Evolutionary conservation across 2,329 filamentous ascomycete genomes (phyloP).

Genomic region (Fusarium dlaminii): DNA sequence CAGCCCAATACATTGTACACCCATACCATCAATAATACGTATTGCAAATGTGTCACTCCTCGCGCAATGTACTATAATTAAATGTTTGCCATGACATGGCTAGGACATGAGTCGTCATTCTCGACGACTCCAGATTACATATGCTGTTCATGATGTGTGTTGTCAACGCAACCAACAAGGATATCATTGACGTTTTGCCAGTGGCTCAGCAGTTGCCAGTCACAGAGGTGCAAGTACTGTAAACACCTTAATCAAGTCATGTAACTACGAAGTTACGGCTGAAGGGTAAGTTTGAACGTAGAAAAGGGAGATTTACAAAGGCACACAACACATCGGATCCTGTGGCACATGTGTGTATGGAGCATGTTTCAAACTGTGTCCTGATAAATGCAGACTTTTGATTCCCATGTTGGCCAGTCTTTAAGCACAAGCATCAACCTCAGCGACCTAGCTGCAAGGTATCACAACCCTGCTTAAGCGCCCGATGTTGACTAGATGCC

Average conservation of each 20-base stretch:
- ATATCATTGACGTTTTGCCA: slow-evolving; percentile 31
- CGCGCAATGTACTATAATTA: neutral
- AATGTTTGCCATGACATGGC: neutral
- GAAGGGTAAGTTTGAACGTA: neutral
- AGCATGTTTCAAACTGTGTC: slow-evolving; percentile 15
- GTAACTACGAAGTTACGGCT: neutral
- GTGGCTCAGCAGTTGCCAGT: slow-evolving; percentile 36
- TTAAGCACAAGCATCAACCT: slow-evolving; percentile 1
- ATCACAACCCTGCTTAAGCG: slow-evolving; percentile 22
- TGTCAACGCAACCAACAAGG: slow-evolving; percentile 21
- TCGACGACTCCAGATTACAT: neutral
- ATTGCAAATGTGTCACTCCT: neutral
- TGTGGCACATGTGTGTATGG: slow-evolving; percentile 2
- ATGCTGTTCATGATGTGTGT: neutral
- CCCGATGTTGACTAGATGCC: slow-evolving; percentile 18
- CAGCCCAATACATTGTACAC: neutral
- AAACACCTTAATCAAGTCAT: slow-evolving; percentile 7
- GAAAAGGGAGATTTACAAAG: neutral
- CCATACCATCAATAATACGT: neutral
- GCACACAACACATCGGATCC: neutral
- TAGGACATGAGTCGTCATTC: neutral
- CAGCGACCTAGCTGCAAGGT: slow-evolving; percentile 2
- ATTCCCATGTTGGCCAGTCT: neutral
- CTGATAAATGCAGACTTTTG: slow-evolving; percentile 7
- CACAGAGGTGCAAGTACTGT: neutral